Evolutionary conservation across 108 stramenopile genomes (phyloP).

Genomic region (Mediolabrus comicus): DNA sequence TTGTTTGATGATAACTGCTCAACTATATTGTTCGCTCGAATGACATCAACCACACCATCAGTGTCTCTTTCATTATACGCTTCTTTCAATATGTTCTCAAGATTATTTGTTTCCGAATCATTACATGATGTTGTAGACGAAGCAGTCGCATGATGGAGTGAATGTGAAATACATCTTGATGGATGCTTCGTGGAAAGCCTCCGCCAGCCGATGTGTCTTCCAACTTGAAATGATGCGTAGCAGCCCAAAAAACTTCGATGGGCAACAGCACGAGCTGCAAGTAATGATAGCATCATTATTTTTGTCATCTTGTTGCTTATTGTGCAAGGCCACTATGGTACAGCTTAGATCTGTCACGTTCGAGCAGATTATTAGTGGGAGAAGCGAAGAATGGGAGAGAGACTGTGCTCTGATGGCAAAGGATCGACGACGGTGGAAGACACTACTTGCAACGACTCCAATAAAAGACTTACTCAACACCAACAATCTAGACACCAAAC

Average conservation of each 20-base stretch:
- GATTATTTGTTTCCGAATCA: neutral
- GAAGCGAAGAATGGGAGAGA: too few species aligned
- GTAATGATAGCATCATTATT: neutral
- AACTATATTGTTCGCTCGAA: conserved; percentile 13
- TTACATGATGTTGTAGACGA: neutral
- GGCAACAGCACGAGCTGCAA: neutral
- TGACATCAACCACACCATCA: conserved; percentile 31
- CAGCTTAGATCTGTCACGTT: too few species aligned
- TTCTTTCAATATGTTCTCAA: conserved; percentile 4
- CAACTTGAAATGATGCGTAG: neutral
- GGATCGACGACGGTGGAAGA: too few species aligned
- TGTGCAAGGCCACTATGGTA: too few species aligned
- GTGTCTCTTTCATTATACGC: conserved; percentile 31
- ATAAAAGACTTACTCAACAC: too few species aligned
- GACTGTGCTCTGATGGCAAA: too few species aligned
- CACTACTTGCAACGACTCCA: too few species aligned
- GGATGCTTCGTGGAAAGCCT: neutral
- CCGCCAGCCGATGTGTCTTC: neutral
- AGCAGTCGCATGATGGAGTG: neutral
- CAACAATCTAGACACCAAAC: too few species aligned
- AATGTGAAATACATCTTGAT: neutral
- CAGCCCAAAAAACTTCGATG: neutral
- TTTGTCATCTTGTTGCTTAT: neutral
- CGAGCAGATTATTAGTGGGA: too few species aligned
- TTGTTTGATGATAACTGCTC: neutral